Evolutionary conservation across 2,329 filamentous ascomycete genomes (phyloP), one percentile per base, ranked within the genome.

Genomic region (Emericellopsis atlantica): DNA sequence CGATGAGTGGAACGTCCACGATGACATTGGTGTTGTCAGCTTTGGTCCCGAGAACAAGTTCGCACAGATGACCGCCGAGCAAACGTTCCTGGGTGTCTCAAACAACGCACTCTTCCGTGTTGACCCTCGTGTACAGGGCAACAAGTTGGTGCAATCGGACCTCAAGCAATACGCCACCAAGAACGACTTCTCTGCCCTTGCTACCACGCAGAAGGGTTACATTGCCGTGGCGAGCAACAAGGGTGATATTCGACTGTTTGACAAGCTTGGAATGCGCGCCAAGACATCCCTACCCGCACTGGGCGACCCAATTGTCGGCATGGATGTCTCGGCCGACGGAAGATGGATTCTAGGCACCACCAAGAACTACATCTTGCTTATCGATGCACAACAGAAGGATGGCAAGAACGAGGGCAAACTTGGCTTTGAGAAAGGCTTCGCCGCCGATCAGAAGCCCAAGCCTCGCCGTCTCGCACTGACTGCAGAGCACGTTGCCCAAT

Each of bases 31-130:
- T 0, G 85, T 96, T 45, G 79, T 85, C 41, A 92, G 81, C 9
- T 96, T 96, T 61, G 86, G 86, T 0, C 92, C 92, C 0, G 89
- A 95, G 60, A 95, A 82, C 74, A 98, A 98, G 76, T 98, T 95
- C 54, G 81, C 92, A 1, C 92, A 98, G 66, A 95, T 94, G 83
- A 95, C 88, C 1, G 79, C 81, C 44, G 88, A 95, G 56, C 88
- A 95, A 54, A 93, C 92, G 0, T 96, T 98, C 70, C 68, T 98
- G 9, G 92, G 92, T 63, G 78, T 95, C 22, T 95, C 89, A 8
- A 76, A 80, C 56, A 98, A 98, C 51, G 88, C 92, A 0, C 73
- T 98, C 7, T 98, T 89, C 69, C 84, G 90, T 10, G 75, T 98
- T 43, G 92, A 98, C 58, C 92, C 92, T 49, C 89, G 92, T 57